Evolutionary conservation across 441 rosid species (phyloP).

Genomic region (Corymbia citriodora): DNA sequence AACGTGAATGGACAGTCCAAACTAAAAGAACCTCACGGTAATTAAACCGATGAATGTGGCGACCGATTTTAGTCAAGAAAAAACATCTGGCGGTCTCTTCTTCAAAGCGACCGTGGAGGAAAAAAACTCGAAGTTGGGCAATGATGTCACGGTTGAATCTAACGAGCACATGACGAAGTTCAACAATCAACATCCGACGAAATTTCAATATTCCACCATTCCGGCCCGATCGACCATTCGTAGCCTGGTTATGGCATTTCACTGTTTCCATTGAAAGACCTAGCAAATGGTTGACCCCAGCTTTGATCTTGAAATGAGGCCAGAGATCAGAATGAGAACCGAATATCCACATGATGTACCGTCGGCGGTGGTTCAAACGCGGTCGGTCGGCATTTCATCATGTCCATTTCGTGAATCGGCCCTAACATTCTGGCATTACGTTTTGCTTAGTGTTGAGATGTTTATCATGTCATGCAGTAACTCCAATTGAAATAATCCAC

Average conservation of each 20-base stretch:
- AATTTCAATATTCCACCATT: neutral
- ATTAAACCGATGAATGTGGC: neutral
- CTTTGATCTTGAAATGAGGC: neutral
- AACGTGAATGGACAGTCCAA: neutral
- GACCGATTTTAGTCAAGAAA: neutral
- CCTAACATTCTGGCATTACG: neutral
- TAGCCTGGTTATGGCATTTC: neutral
- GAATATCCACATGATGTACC: neutral
- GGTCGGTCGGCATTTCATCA: neutral
- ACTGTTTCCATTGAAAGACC: neutral
- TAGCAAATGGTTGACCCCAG: neutral
- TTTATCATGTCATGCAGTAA: neutral
- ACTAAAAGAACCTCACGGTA: neutral
- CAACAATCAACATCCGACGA: neutral
- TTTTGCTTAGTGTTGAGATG: neutral
- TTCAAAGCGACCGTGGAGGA: neutral
- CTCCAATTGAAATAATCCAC: neutral
- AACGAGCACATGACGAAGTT: neutral
- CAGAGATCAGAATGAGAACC: neutral
- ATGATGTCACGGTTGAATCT: neutral
- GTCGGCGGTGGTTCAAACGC: neutral
- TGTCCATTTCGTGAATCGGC: neutral
- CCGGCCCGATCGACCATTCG: neutral
- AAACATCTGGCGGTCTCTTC: neutral
- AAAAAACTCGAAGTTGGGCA: neutral